A percentile compares a stretch with the other conserved stretches of the same genome.
Conservation (phyloP, 2,329 filamentous ascomycete species). For the Xylaria sp. region DNA sequence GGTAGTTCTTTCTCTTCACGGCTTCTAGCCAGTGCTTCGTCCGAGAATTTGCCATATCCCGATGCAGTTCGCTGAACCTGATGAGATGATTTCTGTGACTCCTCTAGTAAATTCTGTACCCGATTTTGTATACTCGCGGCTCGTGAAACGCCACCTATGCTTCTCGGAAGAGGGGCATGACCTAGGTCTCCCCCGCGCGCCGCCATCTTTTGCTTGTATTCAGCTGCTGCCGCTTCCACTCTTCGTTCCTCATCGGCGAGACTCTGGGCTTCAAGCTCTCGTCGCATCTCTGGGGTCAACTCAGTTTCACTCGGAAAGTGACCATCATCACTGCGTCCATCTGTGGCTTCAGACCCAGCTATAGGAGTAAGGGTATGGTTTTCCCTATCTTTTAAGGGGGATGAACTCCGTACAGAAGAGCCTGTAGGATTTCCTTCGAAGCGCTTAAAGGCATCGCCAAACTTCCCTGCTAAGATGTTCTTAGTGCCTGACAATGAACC, state of each 20-base stretch:
- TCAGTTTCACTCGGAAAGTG: constrained; percentile 72
- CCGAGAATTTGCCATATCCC: constrained; percentile 90
- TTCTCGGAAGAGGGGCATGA: constrained; percentile 61
- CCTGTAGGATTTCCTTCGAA: constrained; percentile 73
- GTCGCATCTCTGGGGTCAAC: constrained; percentile 85
- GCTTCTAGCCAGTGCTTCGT: constrained; percentile 55
- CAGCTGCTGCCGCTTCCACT: constrained; percentile 87
- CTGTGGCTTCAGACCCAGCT: constrained; percentile 79
- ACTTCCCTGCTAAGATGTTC: constrained; percentile 85
- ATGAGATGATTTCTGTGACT: constrained; percentile 71
- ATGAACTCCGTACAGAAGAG: constrained; percentile 57
- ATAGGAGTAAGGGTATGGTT: constrained; percentile 73
- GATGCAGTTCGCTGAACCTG: constrained; percentile 77
- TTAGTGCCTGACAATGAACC: constrained; percentile 79
- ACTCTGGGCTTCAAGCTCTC: constrained; percentile 85
- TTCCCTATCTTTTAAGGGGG: constrained; percentile 61
- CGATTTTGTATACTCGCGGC: constrained; percentile 92
- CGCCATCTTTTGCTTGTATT: constrained; percentile 82
- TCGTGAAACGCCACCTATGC: constrained; percentile 68
- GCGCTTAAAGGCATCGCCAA: constrained; percentile 91
- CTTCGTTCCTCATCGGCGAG: constrained; percentile 89
- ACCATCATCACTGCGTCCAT: constrained; percentile 74
- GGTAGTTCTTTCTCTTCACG: constrained; percentile 56
- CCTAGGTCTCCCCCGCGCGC: constrained; percentile 58
- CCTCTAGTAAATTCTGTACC: constrained; percentile 85